phyloP scores from a whole-genome alignment of 1,284 basidiomycete species.

The Thecaphora thlaspeos region DNA sequence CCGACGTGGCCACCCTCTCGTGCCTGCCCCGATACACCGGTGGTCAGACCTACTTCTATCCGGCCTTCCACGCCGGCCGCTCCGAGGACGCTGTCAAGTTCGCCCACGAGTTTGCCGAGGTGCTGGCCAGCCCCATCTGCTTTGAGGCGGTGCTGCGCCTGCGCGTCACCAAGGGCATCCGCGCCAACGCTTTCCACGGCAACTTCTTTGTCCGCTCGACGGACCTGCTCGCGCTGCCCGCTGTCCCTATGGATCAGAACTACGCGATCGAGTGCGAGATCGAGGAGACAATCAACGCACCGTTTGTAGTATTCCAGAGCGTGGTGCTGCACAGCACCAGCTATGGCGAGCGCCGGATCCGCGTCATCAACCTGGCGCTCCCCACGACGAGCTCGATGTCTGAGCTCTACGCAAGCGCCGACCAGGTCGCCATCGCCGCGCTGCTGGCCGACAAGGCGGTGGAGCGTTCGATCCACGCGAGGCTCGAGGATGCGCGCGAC shows the following conservation, averaged over 20 bases:
- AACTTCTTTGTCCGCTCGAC: constrained; percentile 99
- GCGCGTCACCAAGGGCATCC: constrained; percentile 76
- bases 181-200: constrained; percentile 97
- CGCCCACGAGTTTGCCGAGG: constrained; percentile 91
- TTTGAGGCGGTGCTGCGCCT: constrained; percentile 97
- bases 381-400: constrained; percentile 90
- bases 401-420: constrained; percentile 90
- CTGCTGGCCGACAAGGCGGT: constrained; percentile 95
- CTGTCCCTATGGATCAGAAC: constrained; percentile 92
- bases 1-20: constrained; percentile 88
- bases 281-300: constrained; percentile 87
- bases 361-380: constrained; percentile 87
- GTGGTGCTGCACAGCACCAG: constrained; percentile 95
- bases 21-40: constrained; percentile 96
- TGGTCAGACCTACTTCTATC: constrained; percentile 97
- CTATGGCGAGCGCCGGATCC: constrained; percentile 92
- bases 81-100: constrained; percentile 97
- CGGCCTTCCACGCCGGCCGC: constrained; percentile 90
- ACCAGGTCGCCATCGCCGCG: constrained; percentile 87
- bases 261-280: constrained; percentile 97
- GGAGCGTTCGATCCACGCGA: constrained; percentile 79
- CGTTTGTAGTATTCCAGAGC: constrained; percentile 93
- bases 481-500: constrained; percentile 90
- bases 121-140: constrained; percentile 90
- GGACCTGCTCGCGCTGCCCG: constrained; percentile 91